Conservation (phyloP, 495 filamentous ascomycete genomes). For the Penicillium pulvis region DNA sequence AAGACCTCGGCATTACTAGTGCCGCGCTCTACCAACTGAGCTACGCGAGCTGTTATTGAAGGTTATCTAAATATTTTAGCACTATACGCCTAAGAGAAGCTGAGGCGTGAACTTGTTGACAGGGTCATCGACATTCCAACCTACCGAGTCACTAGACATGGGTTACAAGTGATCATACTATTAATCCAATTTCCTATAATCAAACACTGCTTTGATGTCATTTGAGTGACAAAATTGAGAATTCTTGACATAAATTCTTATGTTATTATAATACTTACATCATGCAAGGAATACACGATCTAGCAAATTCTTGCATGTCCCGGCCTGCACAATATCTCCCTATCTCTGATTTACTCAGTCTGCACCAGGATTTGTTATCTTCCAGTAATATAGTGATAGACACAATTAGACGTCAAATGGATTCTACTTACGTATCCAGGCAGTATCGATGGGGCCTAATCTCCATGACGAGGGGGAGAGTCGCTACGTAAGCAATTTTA, state of each 20-base stretch:
- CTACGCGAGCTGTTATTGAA: background rate
- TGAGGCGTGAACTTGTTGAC: no score
- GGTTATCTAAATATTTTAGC: background rate
- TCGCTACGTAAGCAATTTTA: background rate
- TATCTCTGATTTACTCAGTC: background rate
- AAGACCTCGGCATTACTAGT: constrained; percentile 2
- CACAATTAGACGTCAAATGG: background rate
- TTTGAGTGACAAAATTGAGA: background rate
- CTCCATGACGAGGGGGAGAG: background rate
- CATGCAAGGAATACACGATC: background rate
- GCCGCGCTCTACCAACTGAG: constrained; percentile 1
- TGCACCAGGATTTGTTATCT: background rate
- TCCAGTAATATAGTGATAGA: background rate
- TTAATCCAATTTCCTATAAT: no score
- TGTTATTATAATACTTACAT: background rate
- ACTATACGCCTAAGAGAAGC: background rate
- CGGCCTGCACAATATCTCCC: background rate
- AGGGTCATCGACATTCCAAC: background rate
- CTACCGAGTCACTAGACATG: background rate
- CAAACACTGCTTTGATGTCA: background rate
- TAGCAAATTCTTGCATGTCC: background rate
- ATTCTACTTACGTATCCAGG: background rate
- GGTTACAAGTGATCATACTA: background rate
- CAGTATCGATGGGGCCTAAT: background rate
- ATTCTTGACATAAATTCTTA: background rate